Evolutionary conservation across 2,329 filamentous ascomycete genomes (phyloP).

Genomic region (Fusarium nanum): DNA sequence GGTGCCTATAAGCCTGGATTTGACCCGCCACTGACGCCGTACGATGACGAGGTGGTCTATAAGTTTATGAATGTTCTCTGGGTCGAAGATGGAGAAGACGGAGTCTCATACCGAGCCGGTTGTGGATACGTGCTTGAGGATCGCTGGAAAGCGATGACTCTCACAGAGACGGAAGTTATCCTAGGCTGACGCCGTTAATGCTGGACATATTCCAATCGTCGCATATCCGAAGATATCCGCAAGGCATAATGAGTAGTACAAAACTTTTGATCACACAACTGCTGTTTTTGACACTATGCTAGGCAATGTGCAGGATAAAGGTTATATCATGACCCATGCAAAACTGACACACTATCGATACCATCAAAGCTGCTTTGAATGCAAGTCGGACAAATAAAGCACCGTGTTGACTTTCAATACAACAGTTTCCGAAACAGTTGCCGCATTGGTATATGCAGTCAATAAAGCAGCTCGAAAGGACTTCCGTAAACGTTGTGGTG

Average conservation of each 20-base stretch:
- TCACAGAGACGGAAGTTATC: rapidly evolving
- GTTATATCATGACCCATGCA: no score
- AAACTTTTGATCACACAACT: no score
- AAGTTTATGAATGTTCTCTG: not conserved
- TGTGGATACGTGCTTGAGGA: not conserved
- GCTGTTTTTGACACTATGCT: no score
- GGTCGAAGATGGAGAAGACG: not conserved
- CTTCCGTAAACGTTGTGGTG: not conserved
- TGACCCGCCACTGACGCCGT: rapidly evolving
- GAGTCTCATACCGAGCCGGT: not conserved
- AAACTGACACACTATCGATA: no score
- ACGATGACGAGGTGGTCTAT: not conserved
- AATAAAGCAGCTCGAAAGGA: not conserved
- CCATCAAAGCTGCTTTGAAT: no score
- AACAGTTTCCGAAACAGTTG: not conserved
- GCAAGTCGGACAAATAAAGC: not conserved
- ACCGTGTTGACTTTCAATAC: rapidly evolving
- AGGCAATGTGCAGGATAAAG: no score
- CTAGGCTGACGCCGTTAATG: no score
- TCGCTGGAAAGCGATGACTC: not conserved
- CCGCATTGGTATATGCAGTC: not conserved
- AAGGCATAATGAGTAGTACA: no score
- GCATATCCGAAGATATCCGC: no score
- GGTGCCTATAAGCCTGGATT: not conserved
- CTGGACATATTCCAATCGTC: no score